These are phyloP conservation scores for Berberis vulgaris DNA, from an alignment of 164 flowering plant species.

Conservation along the genomic window DNA sequence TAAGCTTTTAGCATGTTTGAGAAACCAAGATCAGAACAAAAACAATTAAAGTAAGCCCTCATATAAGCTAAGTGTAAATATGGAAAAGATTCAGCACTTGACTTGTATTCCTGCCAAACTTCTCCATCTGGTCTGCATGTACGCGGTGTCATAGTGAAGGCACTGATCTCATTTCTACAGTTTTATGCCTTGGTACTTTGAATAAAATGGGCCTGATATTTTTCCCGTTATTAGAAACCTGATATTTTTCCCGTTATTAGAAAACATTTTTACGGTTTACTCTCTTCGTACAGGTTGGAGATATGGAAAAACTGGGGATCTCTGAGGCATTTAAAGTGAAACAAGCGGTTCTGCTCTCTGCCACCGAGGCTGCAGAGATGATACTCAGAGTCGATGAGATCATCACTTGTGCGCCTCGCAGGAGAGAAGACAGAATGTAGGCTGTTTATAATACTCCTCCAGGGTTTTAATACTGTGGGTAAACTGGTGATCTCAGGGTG, in stretches of 20 bases:
- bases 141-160: no score
- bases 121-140: no score
- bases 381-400: slow-evolving; percentile 97
- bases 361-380: slow-evolving; percentile 98
- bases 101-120: no score
- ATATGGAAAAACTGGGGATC: slow-evolving; percentile 81
- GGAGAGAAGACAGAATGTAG: slow-evolving; percentile 90
- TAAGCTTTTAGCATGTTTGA: no score
- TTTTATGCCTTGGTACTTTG: no score
- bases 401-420: slow-evolving; percentile 93
- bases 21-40: no score
- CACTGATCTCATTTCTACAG: no score
- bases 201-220: no score
- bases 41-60: no score
- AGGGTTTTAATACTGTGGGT: background rate
- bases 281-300: slow-evolving; percentile 56
- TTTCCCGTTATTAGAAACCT: background rate
- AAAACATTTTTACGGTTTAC: background rate
- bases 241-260: background rate
- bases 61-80: no score
- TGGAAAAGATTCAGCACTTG: no score
- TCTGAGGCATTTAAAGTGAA: slow-evolving; percentile 94
- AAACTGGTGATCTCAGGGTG: no score
- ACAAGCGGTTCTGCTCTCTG: slow-evolving; percentile 89
- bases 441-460: background rate